phyloP scores from a whole-genome alignment of 129 eudicot species.

The Silybum marianum region DNA sequence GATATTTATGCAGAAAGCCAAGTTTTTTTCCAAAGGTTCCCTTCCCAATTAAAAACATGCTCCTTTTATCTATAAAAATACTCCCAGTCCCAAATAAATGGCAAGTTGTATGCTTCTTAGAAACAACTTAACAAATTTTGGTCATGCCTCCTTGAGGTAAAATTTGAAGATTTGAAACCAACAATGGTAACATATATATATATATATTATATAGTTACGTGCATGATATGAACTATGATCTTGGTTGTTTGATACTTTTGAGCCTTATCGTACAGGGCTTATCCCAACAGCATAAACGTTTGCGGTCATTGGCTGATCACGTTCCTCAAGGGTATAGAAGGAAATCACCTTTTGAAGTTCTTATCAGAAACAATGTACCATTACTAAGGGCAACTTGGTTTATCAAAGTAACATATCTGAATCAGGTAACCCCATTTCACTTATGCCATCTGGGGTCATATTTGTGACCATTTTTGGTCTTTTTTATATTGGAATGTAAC shows the following conservation, averaged over 20 bases:
- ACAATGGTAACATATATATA: too few species aligned
- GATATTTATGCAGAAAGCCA: too few species aligned
- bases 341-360: conserved; percentile 86
- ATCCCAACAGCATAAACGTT: conserved; percentile 92
- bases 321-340: conserved; percentile 89
- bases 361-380: conserved; percentile 89
- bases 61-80: too few species aligned
- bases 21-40: too few species aligned
- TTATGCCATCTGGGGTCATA: background rate
- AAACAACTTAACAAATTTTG: too few species aligned
- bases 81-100: too few species aligned
- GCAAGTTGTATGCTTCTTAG: too few species aligned
- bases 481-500: conserved; percentile 13
- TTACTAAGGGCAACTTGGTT: conserved; percentile 95
- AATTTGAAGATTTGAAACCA: too few species aligned
- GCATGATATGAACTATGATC: background rate
- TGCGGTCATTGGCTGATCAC: conserved; percentile 87
- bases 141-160: too few species aligned
- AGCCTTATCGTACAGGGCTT: conserved; percentile 60
- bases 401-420: conserved; percentile 90
- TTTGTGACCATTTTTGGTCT: background rate
- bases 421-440: conserved; percentile 64
- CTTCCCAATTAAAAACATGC: too few species aligned
- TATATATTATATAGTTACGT: too few species aligned
- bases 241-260: conserved; percentile 9